Evolutionary conservation across 495 filamentous ascomycete species (phyloP).

Genomic region (Glonium stellatum): DNA sequence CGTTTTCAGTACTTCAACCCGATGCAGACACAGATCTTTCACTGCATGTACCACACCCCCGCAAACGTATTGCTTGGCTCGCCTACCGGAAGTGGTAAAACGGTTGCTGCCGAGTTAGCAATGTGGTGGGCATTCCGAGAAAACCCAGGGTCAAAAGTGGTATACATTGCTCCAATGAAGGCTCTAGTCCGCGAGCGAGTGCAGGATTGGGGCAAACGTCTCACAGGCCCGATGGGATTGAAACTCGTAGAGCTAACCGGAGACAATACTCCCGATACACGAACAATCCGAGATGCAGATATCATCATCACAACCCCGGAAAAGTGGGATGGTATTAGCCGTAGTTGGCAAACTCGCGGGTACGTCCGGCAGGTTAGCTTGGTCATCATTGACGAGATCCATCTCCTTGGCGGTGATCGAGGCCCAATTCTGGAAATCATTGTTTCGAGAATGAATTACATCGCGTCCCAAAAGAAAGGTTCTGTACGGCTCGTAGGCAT

Average conservation of each 20-base stretch:
- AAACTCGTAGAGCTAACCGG: conserved; percentile 95
- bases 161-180: conserved; percentile 99
- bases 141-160: conserved; percentile 91
- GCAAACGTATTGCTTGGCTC: conserved; percentile 94
- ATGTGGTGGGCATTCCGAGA: conserved; percentile 99
- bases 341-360: conserved; percentile 93
- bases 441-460: conserved; percentile 98
- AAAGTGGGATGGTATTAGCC: conserved; percentile 99
- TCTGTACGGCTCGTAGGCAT: conserved; percentile 89
- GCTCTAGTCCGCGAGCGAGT: conserved; percentile 94
- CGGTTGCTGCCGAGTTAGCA: conserved; percentile 89
- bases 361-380: conserved; percentile 93
- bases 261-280: conserved; percentile 95
- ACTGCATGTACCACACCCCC: conserved; percentile 83
- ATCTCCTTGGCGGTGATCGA: conserved; percentile 88
- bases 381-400: conserved; percentile 98
- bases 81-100: conserved; percentile 95
- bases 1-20: conserved; percentile 96
- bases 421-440: conserved; percentile 99
- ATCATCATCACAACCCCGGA: conserved; percentile 98
- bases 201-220: conserved; percentile 81
- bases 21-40: conserved; percentile 98
- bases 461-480: conserved; percentile 83
- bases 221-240: conserved; percentile 77
- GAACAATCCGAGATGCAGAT: conserved; percentile 89